Evolutionary conservation across 768 basidiomycete species (phyloP).

Genomic region (Kwoniella bestiolae): DNA sequence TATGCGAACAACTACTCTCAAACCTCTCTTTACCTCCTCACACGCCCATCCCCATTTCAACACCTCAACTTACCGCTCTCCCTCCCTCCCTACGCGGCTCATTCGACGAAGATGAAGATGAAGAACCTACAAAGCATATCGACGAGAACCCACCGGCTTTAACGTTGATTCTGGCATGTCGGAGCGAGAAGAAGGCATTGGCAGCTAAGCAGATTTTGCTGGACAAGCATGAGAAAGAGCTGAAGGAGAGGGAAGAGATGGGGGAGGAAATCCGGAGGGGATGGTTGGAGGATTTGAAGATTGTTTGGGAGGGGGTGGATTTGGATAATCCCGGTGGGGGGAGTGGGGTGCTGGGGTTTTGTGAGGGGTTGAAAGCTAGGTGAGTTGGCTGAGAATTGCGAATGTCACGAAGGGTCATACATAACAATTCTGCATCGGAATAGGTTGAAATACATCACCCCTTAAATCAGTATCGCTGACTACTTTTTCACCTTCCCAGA

Average conservation of each 20-base stretch:
- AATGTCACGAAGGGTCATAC: too few relatives aligned
- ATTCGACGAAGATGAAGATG: constrained; percentile 19
- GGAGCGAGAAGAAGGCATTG: constrained; percentile 44
- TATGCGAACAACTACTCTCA: constrained; percentile 53
- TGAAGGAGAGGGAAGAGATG: constrained; percentile 29
- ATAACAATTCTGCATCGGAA: too few relatives aligned
- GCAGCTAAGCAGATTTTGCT: constrained; percentile 40
- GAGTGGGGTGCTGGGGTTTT: constrained; percentile 48
- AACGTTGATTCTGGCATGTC: constrained; percentile 57
- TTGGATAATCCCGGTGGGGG: constrained; percentile 44
- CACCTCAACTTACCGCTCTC: constrained; percentile 33
- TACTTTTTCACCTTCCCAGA: constrained; percentile 23
- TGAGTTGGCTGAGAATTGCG: too few relatives aligned
- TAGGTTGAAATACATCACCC: too few relatives aligned
- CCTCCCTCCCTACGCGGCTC: constrained; percentile 18
- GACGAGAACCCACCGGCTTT: constrained; percentile 34
- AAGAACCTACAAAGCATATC: constrained; percentile 6
- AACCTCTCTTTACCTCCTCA: constrained; percentile 45
- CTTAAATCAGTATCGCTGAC: too few relatives aligned
- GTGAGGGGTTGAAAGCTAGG: constrained; percentile 43
- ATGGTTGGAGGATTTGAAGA: constrained; percentile 50
- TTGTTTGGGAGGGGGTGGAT: constrained; percentile 54
- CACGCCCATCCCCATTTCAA: constrained; percentile 25
- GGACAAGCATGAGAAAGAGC: constrained; percentile 34
- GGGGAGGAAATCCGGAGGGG: constrained; percentile 39